phyloP scores from a whole-genome alignment of 768 basidiomycete species.

The Lactarius evosmus region DNA sequence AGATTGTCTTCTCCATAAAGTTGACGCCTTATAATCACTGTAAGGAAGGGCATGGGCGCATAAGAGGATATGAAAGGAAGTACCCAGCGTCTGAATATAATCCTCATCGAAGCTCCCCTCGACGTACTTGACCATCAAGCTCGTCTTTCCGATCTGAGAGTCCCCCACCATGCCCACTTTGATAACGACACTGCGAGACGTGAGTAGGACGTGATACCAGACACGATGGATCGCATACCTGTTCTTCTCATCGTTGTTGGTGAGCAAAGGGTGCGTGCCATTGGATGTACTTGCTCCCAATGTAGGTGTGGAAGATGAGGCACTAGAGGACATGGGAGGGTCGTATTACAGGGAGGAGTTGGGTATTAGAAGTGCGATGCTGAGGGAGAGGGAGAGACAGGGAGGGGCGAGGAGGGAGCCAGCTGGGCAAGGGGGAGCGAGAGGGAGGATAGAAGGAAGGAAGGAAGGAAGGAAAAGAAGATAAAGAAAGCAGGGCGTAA shows the following conservation, averaged over 20 bases:
- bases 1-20: slow-evolving; percentile 99
- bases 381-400: slow-evolving; percentile 10
- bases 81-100: slow-evolving; percentile 98
- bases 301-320: slow-evolving; percentile 49
- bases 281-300: slow-evolving; percentile 45
- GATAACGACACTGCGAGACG: slow-evolving; percentile 73
- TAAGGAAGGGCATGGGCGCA: slow-evolving; percentile 27
- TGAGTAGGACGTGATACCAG: neutral
- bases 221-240: slow-evolving; percentile 41
- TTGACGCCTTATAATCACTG: slow-evolving; percentile 66
- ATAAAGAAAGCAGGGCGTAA: slow-evolving; percentile 7
- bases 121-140: slow-evolving; percentile 99
- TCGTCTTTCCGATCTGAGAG: slow-evolving; percentile 98
- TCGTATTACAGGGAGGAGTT: slow-evolving; percentile 26
- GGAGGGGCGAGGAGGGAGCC: slow-evolving; percentile 10
- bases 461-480: slow-evolving; percentile 12
- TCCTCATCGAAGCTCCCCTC: slow-evolving; percentile 99
- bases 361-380: slow-evolving; percentile 13
- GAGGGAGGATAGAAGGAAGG: slow-evolving; percentile 11
- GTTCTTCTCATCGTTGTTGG: slow-evolving; percentile 74
- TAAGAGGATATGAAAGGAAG: slow-evolving; percentile 30
- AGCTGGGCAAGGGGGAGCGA: neutral
- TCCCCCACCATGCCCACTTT: slow-evolving; percentile 99
- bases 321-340: slow-evolving; percentile 25
- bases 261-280: slow-evolving; percentile 49